Percentiles rank a stretch among this genome's conserved stretches.
Evolutionary conservation across 768 basidiomycete species (phyloP).

Genomic region (Tulasnella sp.): DNA sequence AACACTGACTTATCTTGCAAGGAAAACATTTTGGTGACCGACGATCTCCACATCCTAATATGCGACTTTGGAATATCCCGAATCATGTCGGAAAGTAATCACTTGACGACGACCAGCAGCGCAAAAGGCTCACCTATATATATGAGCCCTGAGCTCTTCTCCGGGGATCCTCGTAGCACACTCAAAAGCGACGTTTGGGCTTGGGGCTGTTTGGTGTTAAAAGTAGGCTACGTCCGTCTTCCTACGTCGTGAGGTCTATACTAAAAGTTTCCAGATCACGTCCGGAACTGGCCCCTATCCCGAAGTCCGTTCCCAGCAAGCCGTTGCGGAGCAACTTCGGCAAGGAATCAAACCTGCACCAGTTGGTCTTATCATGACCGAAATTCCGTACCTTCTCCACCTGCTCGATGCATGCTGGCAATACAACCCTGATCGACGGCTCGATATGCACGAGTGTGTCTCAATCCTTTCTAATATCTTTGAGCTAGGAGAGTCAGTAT

Average conservation of each 20-base stretch:
- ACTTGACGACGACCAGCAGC: neutral
- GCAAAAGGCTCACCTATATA: neutral
- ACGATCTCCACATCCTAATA: neutral
- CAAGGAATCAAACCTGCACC: neutral
- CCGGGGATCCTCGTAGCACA: neutral
- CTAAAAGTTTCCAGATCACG: neutral
- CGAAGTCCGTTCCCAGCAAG: neutral
- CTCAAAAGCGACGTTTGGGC: constrained; percentile 22
- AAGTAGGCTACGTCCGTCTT: neutral
- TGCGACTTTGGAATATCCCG: constrained; percentile 3
- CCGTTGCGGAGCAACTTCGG: neutral
- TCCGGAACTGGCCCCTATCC: neutral
- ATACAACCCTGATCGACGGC: neutral
- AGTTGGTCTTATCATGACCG: neutral
- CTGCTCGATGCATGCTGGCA: neutral
- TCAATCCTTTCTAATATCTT: neutral
- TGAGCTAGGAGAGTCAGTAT: neutral
- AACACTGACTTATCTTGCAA: neutral
- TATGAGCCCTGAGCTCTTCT: constrained; percentile 13
- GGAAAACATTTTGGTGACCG: neutral
- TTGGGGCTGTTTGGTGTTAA: neutral
- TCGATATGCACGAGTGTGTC: neutral
- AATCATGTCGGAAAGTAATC: neutral
- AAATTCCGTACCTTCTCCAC: neutral
- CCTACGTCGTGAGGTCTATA: neutral